Evolutionary conservation across 2,329 filamentous ascomycete genomes (phyloP).

Genomic region (Aspergillus brunneoviolaceus): DNA sequence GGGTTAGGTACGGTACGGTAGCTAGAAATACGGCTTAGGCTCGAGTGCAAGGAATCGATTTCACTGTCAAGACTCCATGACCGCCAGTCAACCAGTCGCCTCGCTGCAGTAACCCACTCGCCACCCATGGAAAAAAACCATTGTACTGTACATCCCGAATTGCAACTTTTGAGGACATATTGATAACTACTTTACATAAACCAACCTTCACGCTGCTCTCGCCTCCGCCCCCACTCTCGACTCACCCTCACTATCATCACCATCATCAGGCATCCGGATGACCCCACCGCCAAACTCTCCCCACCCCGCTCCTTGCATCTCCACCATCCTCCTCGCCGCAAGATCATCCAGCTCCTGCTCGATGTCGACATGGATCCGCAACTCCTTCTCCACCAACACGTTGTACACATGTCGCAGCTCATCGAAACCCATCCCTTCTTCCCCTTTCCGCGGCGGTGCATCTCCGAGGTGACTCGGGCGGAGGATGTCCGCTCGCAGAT

Average conservation of each 20-base stretch:
- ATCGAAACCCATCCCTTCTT: constrained; percentile 39
- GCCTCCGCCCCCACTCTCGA: too few species aligned
- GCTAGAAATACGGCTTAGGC: too few species aligned
- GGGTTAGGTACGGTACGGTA: not conserved
- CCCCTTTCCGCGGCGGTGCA: constrained; percentile 3
- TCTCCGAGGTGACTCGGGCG: not conserved
- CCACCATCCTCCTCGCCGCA: constrained; percentile 22
- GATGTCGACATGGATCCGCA: constrained; percentile 58
- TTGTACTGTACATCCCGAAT: too few species aligned
- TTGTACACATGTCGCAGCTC: constrained; percentile 56
- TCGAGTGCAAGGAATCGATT: not conserved
- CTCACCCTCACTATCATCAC: constrained; percentile 27
- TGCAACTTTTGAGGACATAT: too few species aligned
- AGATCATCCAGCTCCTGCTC: constrained; percentile 44
- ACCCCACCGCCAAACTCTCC: constrained; percentile 12
- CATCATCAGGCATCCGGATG: constrained; percentile 33
- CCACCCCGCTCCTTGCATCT: constrained; percentile 8
- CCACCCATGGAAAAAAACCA: too few species aligned
- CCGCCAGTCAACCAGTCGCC: too few species aligned
- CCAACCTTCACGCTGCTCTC: not conserved
- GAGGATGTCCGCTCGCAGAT: constrained; percentile 31
- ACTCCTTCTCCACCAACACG: constrained; percentile 61
- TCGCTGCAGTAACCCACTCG: too few species aligned
- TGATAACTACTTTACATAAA: not conserved
- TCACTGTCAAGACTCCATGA: not conserved